A percentile compares a stretch with the other conserved stretches of the same genome.
Evolutionary conservation across 208 protist species (phyloP).

Genomic region (Crithidia mellificae): DNA sequence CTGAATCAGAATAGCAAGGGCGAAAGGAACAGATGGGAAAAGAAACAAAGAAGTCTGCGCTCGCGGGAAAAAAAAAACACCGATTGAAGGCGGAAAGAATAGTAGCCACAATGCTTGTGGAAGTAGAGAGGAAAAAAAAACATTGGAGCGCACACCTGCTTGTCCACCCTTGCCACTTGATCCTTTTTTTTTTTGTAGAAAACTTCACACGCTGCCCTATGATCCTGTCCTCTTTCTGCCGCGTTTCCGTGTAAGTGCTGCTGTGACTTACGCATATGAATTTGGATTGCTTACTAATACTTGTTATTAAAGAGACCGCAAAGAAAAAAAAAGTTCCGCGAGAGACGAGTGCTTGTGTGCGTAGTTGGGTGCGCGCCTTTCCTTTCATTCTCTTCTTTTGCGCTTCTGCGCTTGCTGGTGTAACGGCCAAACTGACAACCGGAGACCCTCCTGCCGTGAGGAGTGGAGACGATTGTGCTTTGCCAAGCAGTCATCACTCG

Average conservation of each 20-base stretch:
- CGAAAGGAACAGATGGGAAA: no score
- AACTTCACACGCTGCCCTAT: no score
- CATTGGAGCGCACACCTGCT: not conserved
- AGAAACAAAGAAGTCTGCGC: no score
- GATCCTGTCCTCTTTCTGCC: not conserved
- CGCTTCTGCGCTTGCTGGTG: not conserved
- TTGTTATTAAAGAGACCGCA: constrained; percentile 10
- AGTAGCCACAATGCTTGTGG: not conserved
- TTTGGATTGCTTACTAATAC: constrained; percentile 29
- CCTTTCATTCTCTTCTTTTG: not conserved
- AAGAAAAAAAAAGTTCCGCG: not conserved
- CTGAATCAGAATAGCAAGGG: no score
- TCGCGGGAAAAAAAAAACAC: no score
- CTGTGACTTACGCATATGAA: constrained; percentile 1
- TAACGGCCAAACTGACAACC: not conserved
- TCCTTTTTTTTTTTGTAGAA: no score
- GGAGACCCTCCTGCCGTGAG: not conserved
- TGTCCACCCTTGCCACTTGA: not conserved
- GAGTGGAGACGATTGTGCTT: constrained; percentile 1
- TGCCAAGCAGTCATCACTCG: not conserved
- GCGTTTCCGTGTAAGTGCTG: not conserved
- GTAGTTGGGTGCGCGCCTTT: not conserved
- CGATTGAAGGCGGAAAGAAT: not conserved
- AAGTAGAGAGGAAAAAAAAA: not conserved
- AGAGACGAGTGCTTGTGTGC: not conserved